A percentile compares a stretch with the other conserved stretches of the same genome.
phyloP scores from a whole-genome alignment of 129 eudicot genomes.

The Saposhnikovia divaricata region DNA sequence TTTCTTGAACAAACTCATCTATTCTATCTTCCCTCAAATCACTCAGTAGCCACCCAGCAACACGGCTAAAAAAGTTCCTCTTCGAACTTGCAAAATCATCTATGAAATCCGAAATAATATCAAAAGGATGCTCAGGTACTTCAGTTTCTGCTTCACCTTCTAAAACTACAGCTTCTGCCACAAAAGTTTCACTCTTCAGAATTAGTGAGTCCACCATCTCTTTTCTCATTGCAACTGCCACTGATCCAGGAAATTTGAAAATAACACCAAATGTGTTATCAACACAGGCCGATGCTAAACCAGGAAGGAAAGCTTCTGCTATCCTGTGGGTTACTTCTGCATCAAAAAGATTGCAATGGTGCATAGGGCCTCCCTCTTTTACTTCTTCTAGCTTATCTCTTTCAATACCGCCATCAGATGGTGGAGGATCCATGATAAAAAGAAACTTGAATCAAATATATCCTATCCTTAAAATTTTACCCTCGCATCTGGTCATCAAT shows the following conservation, averaged over 20 bases:
- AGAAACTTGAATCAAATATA: conserved; percentile 13
- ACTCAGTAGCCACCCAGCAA: conserved; percentile 69
- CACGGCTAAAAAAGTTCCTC: conserved; percentile 58
- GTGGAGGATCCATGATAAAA: conserved; percentile 53
- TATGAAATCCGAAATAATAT: conserved; percentile 52
- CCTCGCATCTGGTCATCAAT: neutral
- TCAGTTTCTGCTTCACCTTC: conserved; percentile 46
- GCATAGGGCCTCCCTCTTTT: conserved; percentile 33
- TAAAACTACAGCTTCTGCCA: conserved; percentile 56
- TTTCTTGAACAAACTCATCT: conserved; percentile 83
- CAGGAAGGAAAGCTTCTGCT: conserved; percentile 72
- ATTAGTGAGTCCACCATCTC: conserved; percentile 71
- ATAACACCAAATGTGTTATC: conserved; percentile 88
- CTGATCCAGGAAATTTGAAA: conserved; percentile 60
- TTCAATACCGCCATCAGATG: conserved; percentile 42
- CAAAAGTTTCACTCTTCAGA: conserved; percentile 67
- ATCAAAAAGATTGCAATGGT: conserved; percentile 69
- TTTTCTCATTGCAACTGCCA: conserved; percentile 66
- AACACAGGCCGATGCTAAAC: conserved; percentile 83
- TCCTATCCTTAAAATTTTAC: neutral
- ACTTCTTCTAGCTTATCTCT: conserved; percentile 37
- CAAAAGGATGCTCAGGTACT: conserved; percentile 61
- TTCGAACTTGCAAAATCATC: conserved; percentile 62
- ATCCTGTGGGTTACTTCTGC: conserved; percentile 62
- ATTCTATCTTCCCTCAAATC: conserved; percentile 83